Percentiles rank a stretch among this genome's conserved stretches.
Evolutionary conservation across 495 filamentous ascomycete species (phyloP).

Genomic region (Penicillium crystallinum): DNA sequence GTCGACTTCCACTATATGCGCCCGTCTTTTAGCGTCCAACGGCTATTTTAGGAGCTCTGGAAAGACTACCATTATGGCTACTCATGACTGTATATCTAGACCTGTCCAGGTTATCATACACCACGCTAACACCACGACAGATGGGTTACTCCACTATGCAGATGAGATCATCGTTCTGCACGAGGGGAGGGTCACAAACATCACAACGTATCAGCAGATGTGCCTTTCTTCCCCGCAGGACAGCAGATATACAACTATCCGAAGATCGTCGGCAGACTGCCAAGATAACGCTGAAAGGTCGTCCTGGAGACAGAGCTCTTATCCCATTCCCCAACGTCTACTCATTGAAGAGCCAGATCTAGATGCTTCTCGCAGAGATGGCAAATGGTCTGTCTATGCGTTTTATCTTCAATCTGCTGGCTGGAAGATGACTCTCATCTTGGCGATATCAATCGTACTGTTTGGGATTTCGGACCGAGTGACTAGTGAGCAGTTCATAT

Average conservation of each 20-base stretch:
- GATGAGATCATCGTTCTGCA: slow-evolving; percentile 13
- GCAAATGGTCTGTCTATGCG: slow-evolving; percentile 39
- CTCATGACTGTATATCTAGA: not conserved
- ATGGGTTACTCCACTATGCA: slow-evolving; percentile 10
- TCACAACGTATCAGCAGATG: not conserved
- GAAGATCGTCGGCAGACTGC: not conserved
- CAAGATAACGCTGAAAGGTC: not conserved
- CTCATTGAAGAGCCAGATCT: not conserved
- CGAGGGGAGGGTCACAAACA: not conserved
- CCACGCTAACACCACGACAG: not conserved
- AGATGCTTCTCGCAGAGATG: slow-evolving; percentile 14
- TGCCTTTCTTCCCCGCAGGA: slow-evolving; percentile 1
- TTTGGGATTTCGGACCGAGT: not conserved
- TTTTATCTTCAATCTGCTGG: slow-evolving; percentile 47
- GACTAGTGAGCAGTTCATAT: not conserved
- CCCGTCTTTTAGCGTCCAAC: slow-evolving; percentile 10
- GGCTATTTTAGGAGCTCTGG: slow-evolving; percentile 15
- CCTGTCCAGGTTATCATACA: too few species aligned
- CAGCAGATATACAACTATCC: not conserved
- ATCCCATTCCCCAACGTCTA: not conserved
- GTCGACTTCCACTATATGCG: slow-evolving; percentile 4
- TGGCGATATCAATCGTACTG: slow-evolving; percentile 9
- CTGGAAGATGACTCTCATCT: not conserved
- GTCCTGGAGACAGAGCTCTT: not conserved
- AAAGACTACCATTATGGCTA: slow-evolving; percentile 16